Percentiles rank a stretch among this genome's conserved stretches.
Conservation (phyloP, 805 yeast species). For the Monosporozyma aerobia region DNA sequence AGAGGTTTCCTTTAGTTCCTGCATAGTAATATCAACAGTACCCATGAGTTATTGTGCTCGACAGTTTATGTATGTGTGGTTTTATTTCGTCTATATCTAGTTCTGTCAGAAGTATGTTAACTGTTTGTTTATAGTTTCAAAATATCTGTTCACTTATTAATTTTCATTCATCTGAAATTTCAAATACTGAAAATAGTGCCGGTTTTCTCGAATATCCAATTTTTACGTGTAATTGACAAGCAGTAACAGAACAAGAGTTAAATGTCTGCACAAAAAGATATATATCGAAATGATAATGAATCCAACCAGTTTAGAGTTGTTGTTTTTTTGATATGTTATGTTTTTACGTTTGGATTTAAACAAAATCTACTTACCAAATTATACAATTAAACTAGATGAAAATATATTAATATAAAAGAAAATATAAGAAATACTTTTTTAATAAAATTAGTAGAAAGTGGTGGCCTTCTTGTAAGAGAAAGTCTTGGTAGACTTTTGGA, state of each 20-base stretch:
- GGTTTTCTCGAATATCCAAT: not conserved
- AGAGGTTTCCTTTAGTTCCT: not conserved
- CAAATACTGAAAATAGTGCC: not conserved
- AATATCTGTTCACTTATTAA: not conserved
- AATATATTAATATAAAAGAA: slow-evolving; percentile 1
- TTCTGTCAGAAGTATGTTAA: not conserved
- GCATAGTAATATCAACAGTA: not conserved
- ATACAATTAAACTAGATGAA: slow-evolving; percentile 16
- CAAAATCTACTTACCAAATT: slow-evolving; percentile 23
- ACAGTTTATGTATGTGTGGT: not conserved
- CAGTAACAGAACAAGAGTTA: too few species aligned
- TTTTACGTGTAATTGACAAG: too few species aligned
- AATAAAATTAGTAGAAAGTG: slow-evolving; percentile 76
- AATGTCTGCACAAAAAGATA: not conserved
- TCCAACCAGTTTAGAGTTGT: not conserved
- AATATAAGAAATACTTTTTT: slow-evolving; percentile 2
- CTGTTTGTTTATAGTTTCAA: not conserved
- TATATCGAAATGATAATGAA: too few species aligned
- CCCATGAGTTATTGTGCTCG: not conserved
- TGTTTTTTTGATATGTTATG: not conserved
- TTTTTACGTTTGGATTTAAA: not conserved
- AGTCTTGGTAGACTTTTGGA: slow-evolving; percentile 79
- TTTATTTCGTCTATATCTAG: too few species aligned
- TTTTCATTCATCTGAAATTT: not conserved
- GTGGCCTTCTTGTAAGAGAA: slow-evolving; percentile 91